Evolutionary conservation across 108 stramenopile genomes (phyloP), one percentile per base, ranked within the genome.

Genomic region (Stephanodiscus triporus): DNA sequence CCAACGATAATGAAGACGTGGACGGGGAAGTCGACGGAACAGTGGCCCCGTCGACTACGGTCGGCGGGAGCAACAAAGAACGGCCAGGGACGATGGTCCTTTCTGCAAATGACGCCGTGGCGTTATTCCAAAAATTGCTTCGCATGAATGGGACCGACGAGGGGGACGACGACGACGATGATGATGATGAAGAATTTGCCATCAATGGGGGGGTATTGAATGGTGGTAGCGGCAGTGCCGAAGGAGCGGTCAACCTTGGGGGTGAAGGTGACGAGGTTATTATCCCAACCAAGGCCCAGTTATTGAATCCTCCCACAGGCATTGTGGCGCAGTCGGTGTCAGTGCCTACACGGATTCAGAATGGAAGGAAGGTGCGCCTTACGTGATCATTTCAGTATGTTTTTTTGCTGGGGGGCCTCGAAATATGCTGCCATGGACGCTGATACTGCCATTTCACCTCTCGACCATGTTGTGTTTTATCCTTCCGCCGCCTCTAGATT

Each of bases 41-140:
- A 14, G 47, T 17, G 7, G 68, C 30, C 11, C 23, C 53, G 55
- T 27, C 77, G 55, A 63, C 51, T 24, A 20, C 48, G 53, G 40
- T 42, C 40, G 40, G 40, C 9, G 40, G 40, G 40, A 42, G 40
- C 40, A 42, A 42, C n/a, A n/a, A n/a, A n/a, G n/a, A n/a, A n/a
- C n/a, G n/a, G n/a, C n/a, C n/a, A 13, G 76, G 72, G 14, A 66
- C 47, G 10, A 65, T 68, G 24, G 60, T 23, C 36, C 64, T 83
- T 29, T 40, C 55, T 55, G 50, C 74, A 19, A 49, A 59, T 43
- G 77, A 83, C 30, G 78, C 85, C 54, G 66, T 80, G 23, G 73
- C 77, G 14, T 59, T 85, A 36, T 80, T 85, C 47, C 78, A 79
- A 24, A 85, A 85, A 68, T 76, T 85, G 50, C 78, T 85, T 58